These are phyloP conservation scores for Salix suchowensis DNA, from an alignment of 345 rosid species.

Conservation along the genomic window DNA sequence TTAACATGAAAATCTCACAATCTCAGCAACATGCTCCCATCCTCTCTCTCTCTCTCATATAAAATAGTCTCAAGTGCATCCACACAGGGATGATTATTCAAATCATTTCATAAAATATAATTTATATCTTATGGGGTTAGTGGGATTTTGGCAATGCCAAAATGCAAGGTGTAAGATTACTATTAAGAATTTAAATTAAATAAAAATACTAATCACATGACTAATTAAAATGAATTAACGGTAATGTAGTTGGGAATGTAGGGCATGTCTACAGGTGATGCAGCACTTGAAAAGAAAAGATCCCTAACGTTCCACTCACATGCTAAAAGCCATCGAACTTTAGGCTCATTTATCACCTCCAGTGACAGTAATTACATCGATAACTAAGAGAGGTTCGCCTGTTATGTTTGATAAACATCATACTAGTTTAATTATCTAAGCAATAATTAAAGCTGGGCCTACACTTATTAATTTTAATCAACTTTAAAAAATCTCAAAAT, in stretches of 20 bases:
- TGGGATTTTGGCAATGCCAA: neutral
- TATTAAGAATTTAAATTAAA: neutral
- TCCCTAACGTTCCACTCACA: neutral
- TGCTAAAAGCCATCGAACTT: constrained; percentile 5
- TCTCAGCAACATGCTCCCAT: no score
- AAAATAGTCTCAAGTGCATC: no score
- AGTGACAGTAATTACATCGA: no score
- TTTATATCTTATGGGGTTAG: neutral
- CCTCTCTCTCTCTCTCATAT: no score
- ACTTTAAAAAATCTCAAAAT: no score
- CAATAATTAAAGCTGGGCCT: no score
- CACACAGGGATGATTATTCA: neutral
- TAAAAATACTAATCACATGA: neutral
- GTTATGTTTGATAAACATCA: neutral
- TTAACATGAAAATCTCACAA: no score
- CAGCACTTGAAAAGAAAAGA: neutral
- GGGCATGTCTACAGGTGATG: neutral
- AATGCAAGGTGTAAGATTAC: neutral
- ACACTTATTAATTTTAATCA: no score
- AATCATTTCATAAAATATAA: neutral
- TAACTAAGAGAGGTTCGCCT: no score
- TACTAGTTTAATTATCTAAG: no score
- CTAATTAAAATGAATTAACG: neutral
- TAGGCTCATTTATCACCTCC: no score
- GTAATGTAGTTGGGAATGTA: neutral